Percentiles rank a stretch among this genome's conserved stretches.
Conservation (phyloP, 768 basidiomycete genomes). For the Chiua virens region DNA sequence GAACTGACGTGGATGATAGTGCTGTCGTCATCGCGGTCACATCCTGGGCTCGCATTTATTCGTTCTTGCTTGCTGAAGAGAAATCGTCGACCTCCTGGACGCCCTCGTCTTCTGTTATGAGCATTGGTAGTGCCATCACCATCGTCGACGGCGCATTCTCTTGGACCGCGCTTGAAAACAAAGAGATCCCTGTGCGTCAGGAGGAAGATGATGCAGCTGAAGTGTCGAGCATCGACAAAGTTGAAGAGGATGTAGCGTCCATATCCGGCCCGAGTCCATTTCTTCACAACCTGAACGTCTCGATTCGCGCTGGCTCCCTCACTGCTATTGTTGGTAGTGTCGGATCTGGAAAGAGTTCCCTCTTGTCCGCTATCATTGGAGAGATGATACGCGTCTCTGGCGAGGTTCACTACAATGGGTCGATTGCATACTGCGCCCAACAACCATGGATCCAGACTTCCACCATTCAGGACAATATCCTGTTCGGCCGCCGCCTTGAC, state of each 20-base stretch:
- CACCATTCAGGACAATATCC: slow-evolving; percentile 32
- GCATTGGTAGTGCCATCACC: slow-evolving; percentile 19
- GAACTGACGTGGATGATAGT: slow-evolving; percentile 10
- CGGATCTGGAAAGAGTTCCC: slow-evolving; percentile 30
- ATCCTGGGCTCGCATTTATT: slow-evolving; percentile 30
- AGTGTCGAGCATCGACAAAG: slow-evolving; percentile 5
- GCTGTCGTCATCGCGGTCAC: slow-evolving; percentile 23
- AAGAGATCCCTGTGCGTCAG: neutral
- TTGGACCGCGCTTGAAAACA: slow-evolving; percentile 18
- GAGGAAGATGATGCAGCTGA: slow-evolving; percentile 2
- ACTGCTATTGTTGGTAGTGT: slow-evolving; percentile 29
- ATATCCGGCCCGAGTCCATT: slow-evolving; percentile 12
- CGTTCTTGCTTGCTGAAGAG: slow-evolving; percentile 28
- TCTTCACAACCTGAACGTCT: slow-evolving; percentile 21
- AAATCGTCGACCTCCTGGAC: slow-evolving; percentile 7
- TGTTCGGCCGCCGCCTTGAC: slow-evolving; percentile 31
- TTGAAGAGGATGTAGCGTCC: slow-evolving; percentile 1
- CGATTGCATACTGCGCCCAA: slow-evolving; percentile 34
- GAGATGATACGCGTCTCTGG: slow-evolving; percentile 30
- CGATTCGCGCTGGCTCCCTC: slow-evolving; percentile 21
- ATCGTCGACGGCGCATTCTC: slow-evolving; percentile 23
- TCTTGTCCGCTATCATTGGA: slow-evolving; percentile 30
- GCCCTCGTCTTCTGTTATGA: neutral
- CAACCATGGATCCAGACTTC: slow-evolving; percentile 32
- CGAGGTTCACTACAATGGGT: slow-evolving; percentile 21